phyloP scores from a whole-genome alignment of 2,329 filamentous ascomycete species.

The Daldinia sp. region DNA sequence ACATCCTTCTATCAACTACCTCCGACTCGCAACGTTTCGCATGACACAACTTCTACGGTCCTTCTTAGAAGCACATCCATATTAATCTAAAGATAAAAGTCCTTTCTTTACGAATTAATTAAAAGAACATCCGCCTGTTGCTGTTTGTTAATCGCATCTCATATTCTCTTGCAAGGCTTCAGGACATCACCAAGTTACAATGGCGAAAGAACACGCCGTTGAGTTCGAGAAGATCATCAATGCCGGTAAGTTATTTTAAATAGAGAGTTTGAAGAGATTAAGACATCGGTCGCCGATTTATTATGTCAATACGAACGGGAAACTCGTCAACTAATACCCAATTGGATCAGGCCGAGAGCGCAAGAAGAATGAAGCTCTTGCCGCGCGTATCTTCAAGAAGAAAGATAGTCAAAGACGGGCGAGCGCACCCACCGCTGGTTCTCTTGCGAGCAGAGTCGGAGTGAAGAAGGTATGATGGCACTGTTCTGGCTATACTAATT shows the following conservation, averaged over 20 bases:
- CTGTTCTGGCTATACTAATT: not conserved
- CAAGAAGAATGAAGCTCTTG: slow-evolving; percentile 78
- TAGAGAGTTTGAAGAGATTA: not conserved
- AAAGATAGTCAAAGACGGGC: slow-evolving; percentile 66
- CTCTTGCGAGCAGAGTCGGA: slow-evolving; percentile 78
- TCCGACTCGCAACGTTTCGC: not conserved
- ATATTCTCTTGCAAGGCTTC: slow-evolving; percentile 17
- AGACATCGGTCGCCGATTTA: not conserved
- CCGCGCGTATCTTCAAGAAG: slow-evolving; percentile 76
- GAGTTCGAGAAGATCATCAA: slow-evolving; percentile 69
- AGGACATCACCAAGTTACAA: slow-evolving; percentile 43
- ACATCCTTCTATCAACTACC: not conserved
- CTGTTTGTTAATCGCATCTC: slow-evolving; percentile 11
- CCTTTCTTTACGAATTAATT: not conserved
- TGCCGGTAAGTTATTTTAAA: slow-evolving; percentile 56
- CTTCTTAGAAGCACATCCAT: not conserved
- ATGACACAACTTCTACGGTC: not conserved
- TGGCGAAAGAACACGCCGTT: slow-evolving; percentile 58
- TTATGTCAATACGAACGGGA: not conserved
- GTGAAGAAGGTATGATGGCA: slow-evolving; percentile 72
- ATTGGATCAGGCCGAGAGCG: slow-evolving; percentile 68
- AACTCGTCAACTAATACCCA: slow-evolving; percentile 21
- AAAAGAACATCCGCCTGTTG: not conserved
- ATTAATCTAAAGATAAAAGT: not conserved
- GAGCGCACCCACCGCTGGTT: slow-evolving; percentile 68